phyloP scores from a whole-genome alignment of 176 grass and related monocot genomes.

The Ensete ventricosum region DNA sequence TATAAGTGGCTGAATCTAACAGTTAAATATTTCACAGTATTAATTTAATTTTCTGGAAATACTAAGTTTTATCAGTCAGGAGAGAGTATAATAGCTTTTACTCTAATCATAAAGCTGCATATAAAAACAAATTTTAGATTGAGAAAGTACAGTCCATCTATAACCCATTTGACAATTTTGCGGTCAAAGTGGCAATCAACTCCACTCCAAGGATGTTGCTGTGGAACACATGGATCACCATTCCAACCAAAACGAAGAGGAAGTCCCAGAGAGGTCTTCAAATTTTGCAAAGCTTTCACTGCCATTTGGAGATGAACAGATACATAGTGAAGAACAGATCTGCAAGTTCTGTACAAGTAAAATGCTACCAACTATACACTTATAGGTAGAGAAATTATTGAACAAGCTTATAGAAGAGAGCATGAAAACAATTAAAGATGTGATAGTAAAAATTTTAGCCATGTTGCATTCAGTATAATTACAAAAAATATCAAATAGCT shows the following conservation, averaged over 20 bases:
- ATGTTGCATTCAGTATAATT: background rate
- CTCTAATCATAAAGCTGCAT: background rate
- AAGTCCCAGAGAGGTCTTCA: conserved; percentile 71
- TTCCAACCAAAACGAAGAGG: conserved; percentile 97
- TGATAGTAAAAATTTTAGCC: background rate
- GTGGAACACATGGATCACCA: conserved; percentile 88
- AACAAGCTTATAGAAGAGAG: background rate
- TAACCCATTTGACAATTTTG: conserved; percentile 54
- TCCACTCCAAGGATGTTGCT: conserved; percentile 95
- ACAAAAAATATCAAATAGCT: background rate
- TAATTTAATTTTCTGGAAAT: background rate
- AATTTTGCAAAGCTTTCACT: conserved; percentile 50
- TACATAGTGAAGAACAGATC: background rate
- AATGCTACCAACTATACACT: background rate
- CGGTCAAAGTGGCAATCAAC: conserved; percentile 81
- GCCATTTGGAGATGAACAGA: conserved; percentile 1
- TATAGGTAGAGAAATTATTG: background rate
- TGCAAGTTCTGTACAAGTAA: too few relatives aligned
- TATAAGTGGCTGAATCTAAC: background rate
- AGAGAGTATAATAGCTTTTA: background rate
- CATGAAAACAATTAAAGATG: background rate
- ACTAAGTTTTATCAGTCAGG: background rate
- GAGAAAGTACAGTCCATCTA: conserved; percentile 84
- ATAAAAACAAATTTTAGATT: conserved; percentile 26
- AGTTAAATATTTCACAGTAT: background rate